Evolutionary conservation across 495 filamentous ascomycete species (phyloP).

Genomic region (Podospora australis): DNA sequence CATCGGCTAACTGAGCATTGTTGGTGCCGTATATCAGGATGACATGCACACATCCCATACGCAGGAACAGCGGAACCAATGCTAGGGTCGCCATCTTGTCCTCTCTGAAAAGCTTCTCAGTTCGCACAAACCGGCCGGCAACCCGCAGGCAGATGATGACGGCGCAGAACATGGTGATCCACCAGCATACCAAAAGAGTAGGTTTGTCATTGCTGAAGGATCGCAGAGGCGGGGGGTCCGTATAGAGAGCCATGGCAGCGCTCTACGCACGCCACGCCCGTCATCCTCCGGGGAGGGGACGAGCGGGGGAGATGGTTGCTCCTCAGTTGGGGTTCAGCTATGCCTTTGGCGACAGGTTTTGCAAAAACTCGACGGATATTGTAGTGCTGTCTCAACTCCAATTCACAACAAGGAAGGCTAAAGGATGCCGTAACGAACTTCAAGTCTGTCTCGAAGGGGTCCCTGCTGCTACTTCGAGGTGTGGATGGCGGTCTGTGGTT

Average conservation of each 20-base stretch:
- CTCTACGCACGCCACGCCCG: conserved; percentile 39
- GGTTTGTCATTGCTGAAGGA: conserved; percentile 57
- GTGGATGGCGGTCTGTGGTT: conserved; percentile 7
- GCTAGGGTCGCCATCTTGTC: conserved; percentile 79
- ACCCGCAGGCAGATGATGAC: conserved; percentile 74
- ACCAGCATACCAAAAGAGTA: conserved; percentile 86
- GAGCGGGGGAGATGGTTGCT: conserved; percentile 33
- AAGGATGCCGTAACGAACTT: too few relatives aligned
- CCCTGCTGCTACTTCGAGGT: conserved; percentile 20
- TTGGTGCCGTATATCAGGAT: conserved; percentile 84
- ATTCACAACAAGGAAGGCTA: neutral
- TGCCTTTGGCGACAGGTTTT: too few relatives aligned
- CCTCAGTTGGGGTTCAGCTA: neutral
- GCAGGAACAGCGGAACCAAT: conserved; percentile 68
- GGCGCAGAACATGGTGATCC: conserved; percentile 79
- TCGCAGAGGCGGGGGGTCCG: conserved; percentile 52
- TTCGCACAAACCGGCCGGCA: conserved; percentile 70
- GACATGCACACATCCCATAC: conserved; percentile 83
- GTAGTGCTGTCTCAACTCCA: neutral
- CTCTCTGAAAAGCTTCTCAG: conserved; percentile 74
- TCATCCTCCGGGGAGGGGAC: conserved; percentile 57
- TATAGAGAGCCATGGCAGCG: conserved; percentile 45
- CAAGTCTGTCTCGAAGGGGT: too few relatives aligned
- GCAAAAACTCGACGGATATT: too few relatives aligned
- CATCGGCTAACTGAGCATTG: conserved; percentile 51